phyloP scores from a whole-genome alignment of 352 stramenopile species.

The Phytophthora ohioensis region DNA sequence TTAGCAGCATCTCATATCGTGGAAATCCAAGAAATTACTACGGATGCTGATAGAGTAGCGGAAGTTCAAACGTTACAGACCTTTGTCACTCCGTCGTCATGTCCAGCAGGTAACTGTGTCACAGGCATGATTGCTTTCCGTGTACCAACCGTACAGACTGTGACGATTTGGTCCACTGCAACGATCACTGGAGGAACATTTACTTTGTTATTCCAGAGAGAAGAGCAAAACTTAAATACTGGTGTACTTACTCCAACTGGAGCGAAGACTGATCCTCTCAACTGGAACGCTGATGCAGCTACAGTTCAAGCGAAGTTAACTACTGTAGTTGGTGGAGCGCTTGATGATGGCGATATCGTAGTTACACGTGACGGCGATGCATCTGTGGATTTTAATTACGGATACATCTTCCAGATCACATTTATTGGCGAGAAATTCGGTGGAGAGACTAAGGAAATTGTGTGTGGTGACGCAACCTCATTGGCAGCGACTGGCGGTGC shows the following conservation, averaged over 20 bases:
- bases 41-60: slow-evolving; percentile 59
- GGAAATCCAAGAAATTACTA: slow-evolving; percentile 80
- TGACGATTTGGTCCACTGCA: slow-evolving; percentile 61
- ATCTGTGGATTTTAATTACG: slow-evolving; percentile 62
- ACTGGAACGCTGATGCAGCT: slow-evolving; percentile 56
- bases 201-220: slow-evolving; percentile 53
- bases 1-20: slow-evolving; percentile 71
- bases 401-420: slow-evolving; percentile 78
- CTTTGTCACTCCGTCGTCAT: slow-evolving; percentile 52
- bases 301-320: slow-evolving; percentile 45
- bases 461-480: slow-evolving; percentile 11
- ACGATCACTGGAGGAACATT: slow-evolving; percentile 62
- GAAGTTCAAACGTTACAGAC: slow-evolving; percentile 81
- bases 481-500: slow-evolving; percentile 41
- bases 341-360: slow-evolving; percentile 62
- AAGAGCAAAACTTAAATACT: slow-evolving; percentile 23
- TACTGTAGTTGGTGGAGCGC: slow-evolving; percentile 31
- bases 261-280: slow-evolving; percentile 35
- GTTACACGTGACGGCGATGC: slow-evolving; percentile 80
- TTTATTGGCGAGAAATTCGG: slow-evolving; percentile 78
- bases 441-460: slow-evolving; percentile 53
- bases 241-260: slow-evolving; percentile 45
- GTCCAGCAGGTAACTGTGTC: slow-evolving; percentile 60
- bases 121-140: slow-evolving; percentile 69
- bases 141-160: slow-evolving; percentile 75